Conservation (phyloP, 352 stramenopile species). For the Pythium plurisporium region DNA sequence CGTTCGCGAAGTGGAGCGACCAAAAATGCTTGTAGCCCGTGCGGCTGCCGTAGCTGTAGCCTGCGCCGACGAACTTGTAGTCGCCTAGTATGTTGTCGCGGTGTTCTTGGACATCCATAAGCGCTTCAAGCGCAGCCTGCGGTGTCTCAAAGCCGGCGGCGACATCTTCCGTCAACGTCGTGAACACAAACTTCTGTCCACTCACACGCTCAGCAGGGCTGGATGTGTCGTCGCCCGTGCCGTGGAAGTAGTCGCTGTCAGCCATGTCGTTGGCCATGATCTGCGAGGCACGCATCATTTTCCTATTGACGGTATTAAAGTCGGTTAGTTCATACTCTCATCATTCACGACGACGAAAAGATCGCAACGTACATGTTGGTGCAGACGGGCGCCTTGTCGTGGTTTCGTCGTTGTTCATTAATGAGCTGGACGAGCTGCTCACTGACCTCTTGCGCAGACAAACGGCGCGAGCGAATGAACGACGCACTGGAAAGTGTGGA, state of each 20-base stretch:
- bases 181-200: slow-evolving; percentile 36
- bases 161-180: slow-evolving; percentile 30
- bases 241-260: slow-evolving; percentile 21
- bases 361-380: slow-evolving; percentile 19
- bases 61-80: slow-evolving; percentile 19
- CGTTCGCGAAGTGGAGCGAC: slow-evolving; percentile 24
- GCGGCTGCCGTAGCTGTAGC: slow-evolving; percentile 19
- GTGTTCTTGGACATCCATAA: slow-evolving; percentile 25
- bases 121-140: slow-evolving; percentile 20
- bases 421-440: slow-evolving; percentile 22
- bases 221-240: slow-evolving; percentile 44
- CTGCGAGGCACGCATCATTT: slow-evolving; percentile 22
- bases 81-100: slow-evolving; percentile 27
- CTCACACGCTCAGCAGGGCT: slow-evolving; percentile 43
- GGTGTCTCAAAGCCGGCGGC: slow-evolving; percentile 24
- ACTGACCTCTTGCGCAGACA: slow-evolving; percentile 13
- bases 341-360: background rate
- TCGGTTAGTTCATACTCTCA: no score
- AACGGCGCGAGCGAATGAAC: slow-evolving; percentile 20
- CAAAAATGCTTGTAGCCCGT: slow-evolving; percentile 26
- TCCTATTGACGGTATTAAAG: slow-evolving; percentile 8
- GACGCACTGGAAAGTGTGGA: slow-evolving; percentile 2
- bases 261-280: slow-evolving; percentile 28
- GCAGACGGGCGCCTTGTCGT: slow-evolving; percentile 18
- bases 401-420: slow-evolving; percentile 17